phyloP scores from a whole-genome alignment of 2,329 filamentous ascomycete species.

The Colletotrichum graminicola region DNA sequence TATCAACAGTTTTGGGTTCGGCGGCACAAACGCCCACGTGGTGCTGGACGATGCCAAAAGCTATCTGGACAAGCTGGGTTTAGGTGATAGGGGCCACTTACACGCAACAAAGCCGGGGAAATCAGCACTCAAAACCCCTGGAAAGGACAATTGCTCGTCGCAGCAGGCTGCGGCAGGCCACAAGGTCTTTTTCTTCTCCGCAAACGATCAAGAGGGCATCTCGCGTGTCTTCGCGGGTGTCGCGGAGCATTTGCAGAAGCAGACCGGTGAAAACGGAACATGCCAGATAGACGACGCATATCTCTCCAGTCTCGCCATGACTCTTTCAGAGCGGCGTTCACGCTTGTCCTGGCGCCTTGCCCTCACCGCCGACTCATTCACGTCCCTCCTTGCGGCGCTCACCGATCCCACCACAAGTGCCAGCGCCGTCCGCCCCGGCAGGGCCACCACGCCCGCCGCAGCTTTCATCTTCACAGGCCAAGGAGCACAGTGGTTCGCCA shows the following conservation, averaged over 20 bases:
- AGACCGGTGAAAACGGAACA: not conserved
- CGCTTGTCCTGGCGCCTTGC: slow-evolving; percentile 9
- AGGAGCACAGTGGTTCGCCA: slow-evolving; percentile 39
- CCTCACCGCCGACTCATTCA: slow-evolving; percentile 2
- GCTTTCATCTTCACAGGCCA: slow-evolving; percentile 40
- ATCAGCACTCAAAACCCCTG: not conserved
- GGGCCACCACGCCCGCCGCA: not conserved
- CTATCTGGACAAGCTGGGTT: slow-evolving; percentile 11
- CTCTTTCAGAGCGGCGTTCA: not conserved
- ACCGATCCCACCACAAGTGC: not conserved
- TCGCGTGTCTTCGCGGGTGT: not conserved
- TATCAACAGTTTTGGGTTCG: slow-evolving; percentile 54
- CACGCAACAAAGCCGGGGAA: not conserved
- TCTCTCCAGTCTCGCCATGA: not conserved
- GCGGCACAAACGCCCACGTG: slow-evolving; percentile 1
- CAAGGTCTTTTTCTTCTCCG: not conserved
- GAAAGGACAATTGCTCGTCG: not conserved
- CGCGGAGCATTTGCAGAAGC: not conserved
- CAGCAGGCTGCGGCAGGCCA: not conserved
- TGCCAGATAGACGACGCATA: not conserved
- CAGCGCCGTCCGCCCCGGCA: not conserved
- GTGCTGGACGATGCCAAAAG: not conserved
- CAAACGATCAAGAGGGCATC: not conserved
- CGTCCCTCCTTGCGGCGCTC: slow-evolving; percentile 10
- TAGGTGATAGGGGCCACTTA: not conserved